Evolutionary conservation across 768 basidiomycete species (phyloP), one percentile per base, ranked within the genome.

Genomic region (Boletus sensibilis): DNA sequence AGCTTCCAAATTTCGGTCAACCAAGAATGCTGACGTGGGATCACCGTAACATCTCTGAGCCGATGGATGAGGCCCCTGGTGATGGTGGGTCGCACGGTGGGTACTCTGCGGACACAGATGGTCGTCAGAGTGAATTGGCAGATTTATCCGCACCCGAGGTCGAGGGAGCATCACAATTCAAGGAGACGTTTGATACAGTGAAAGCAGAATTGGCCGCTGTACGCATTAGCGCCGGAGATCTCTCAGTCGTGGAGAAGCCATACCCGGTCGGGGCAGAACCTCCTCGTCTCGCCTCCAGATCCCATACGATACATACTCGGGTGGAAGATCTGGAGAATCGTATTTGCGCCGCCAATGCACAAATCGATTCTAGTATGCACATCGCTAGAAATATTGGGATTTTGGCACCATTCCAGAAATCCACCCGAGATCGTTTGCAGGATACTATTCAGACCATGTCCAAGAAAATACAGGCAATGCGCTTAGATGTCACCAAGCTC

Each of bases 351-450:
- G 76, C 78, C 27, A 82, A 86, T 58, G 67, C 78, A 2, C 79
- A 82, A 57, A 84, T 96, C 23, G 84, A 88, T 47, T 71, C 80
- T 11, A 82, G 88, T 58, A 72, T 94, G 68, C 85, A 87, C 18
- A 75, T 88, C 41, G 82, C 88, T 21, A 86, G 90, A 40, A 96
- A 95, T 64, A 79, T 98, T 21, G 87, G 87, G 2, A 82, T 89
- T 41, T 78, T 98, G 38, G 88, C 92, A 16, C 95, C 97, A 4
- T 95, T 98, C 71, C 91, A 88, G 65, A 84, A 83, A 46, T 77
- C 86, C 10, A 94, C 94, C 4, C 84, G 94, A 45, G 90, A 92
- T 58, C 82, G 86, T 43, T 79, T 99, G 27, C 74, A 82, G 23
- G 63, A 73, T 23, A 78, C 85, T 3, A 75, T 94, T 18, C 84